Evolutionary conservation across 805 yeast genomes (phyloP).

Genomic region (Kazachstania africana): DNA sequence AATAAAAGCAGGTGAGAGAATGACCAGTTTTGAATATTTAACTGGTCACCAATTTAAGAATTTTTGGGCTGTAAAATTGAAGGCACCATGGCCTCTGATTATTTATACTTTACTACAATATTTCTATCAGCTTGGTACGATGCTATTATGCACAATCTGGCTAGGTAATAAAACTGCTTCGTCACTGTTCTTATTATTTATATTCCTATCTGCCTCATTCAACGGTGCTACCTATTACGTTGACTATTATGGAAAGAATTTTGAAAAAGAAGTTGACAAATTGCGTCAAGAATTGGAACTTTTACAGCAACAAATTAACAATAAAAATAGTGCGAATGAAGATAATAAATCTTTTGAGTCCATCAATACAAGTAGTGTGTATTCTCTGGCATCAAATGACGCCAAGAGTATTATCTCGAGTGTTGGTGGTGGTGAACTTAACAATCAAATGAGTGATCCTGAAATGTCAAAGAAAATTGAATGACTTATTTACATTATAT

Average conservation of each 20-base stretch:
- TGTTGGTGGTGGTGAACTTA: too few relatives aligned
- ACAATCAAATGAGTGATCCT: too few relatives aligned
- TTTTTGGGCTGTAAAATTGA: slow-evolving; percentile 77
- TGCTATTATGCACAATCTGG: slow-evolving; percentile 87
- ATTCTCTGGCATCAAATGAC: too few relatives aligned
- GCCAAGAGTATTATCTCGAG: too few relatives aligned
- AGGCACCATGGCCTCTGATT: slow-evolving; percentile 75
- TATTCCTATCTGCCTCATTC: slow-evolving; percentile 72
- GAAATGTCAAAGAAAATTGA: neutral
- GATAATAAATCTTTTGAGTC: neutral
- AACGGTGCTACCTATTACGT: slow-evolving; percentile 94
- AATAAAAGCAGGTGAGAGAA: slow-evolving; percentile 66
- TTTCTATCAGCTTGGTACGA: slow-evolving; percentile 72
- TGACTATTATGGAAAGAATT: slow-evolving; percentile 81
- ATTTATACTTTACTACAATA: slow-evolving; percentile 84
- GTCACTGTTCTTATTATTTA: slow-evolving; percentile 50
- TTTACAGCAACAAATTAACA: slow-evolving; percentile 33
- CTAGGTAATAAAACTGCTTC: slow-evolving; percentile 59
- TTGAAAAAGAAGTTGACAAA: slow-evolving; percentile 72
- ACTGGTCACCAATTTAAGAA: slow-evolving; percentile 55
- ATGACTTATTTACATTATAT: slow-evolving; percentile 3
- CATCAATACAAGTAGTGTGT: too few relatives aligned
- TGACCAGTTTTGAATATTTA: slow-evolving; percentile 78
- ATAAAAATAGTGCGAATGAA: neutral
- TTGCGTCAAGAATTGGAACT: slow-evolving; percentile 61